phyloP scores from a whole-genome alignment of 2,329 filamentous ascomycete genomes.

The Diplodia sapinea region DNA sequence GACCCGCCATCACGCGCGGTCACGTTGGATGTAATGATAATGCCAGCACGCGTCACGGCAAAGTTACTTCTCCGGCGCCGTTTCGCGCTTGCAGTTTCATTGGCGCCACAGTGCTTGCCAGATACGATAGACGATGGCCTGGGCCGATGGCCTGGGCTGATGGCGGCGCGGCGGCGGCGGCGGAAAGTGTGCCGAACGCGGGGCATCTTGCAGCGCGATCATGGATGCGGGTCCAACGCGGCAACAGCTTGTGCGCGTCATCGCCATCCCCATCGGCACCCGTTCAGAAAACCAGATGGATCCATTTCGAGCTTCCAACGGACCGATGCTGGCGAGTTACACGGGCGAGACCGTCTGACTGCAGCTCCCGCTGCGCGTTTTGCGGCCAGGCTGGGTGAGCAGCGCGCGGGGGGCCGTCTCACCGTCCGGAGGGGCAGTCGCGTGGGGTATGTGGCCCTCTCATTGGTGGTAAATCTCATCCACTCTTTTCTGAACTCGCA shows the following conservation, averaged over 20 bases:
- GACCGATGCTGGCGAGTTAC: slow-evolving; percentile 6
- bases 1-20: background rate
- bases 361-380: too few relatives aligned
- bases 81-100: background rate
- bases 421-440: background rate
- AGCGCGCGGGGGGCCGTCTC: slow-evolving; percentile 1
- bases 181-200: slow-evolving; percentile 30
- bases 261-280: background rate
- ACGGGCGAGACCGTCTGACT: background rate
- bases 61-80: background rate
- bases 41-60: slow-evolving; percentile 3
- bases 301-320: background rate
- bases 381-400: background rate
- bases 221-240: background rate
- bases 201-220: slow-evolving; percentile 12
- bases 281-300: background rate
- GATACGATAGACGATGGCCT: background rate
- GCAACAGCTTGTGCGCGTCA: slow-evolving; percentile 3
- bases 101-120: background rate
- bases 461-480: slow-evolving; percentile 29
- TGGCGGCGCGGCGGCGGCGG: slow-evolving; percentile 1
- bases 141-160: too few relatives aligned
- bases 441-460: slow-evolving; percentile 4
- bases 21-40: background rate
- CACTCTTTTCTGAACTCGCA: slow-evolving; percentile 16